A percentile compares a stretch with the other conserved stretches of the same genome.
Conservation (phyloP, 495 filamentous ascomycete species). For the Daldinia bambusicola region DNA sequence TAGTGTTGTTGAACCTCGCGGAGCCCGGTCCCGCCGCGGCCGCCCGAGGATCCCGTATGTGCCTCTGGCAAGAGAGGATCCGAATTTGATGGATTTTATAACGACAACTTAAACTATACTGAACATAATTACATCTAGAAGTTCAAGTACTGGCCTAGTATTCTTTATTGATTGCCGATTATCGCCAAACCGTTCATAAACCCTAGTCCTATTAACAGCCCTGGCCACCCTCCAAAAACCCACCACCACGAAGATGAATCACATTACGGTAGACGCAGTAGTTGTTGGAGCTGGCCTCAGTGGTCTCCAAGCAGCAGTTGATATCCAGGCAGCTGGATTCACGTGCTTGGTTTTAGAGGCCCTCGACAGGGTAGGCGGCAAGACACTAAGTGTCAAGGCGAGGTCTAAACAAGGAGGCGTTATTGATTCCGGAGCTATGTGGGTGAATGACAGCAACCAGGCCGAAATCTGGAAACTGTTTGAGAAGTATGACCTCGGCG, state of each 20-base stretch:
- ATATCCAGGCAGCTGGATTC: conserved; percentile 50
- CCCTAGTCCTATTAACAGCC: background rate
- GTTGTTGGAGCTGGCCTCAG: conserved; percentile 60
- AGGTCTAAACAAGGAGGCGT: conserved; percentile 40
- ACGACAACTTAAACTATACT: too few species aligned
- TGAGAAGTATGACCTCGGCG: conserved; percentile 49
- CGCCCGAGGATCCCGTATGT: background rate
- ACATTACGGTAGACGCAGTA: conserved; percentile 50
- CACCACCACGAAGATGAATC: background rate
- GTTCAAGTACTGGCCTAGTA: too few species aligned
- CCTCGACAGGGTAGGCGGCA: conserved; percentile 61
- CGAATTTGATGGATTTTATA: too few species aligned
- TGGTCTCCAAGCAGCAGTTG: conserved; percentile 54
- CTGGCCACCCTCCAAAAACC: background rate
- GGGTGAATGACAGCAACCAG: conserved; percentile 63
- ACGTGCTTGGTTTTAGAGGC: conserved; percentile 59
- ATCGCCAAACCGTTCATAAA: background rate
- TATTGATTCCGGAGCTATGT: conserved; percentile 60
- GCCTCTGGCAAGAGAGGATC: background rate
- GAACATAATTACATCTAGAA: too few species aligned
- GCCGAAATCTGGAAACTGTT: conserved; percentile 51
- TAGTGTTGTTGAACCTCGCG: background rate
- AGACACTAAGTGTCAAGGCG: conserved; percentile 49
- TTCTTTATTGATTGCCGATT: background rate
- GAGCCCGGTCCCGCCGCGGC: background rate